Base-by-base conservation (phyloP, 208 protist species). In the Porcisia deanei region DNA sequence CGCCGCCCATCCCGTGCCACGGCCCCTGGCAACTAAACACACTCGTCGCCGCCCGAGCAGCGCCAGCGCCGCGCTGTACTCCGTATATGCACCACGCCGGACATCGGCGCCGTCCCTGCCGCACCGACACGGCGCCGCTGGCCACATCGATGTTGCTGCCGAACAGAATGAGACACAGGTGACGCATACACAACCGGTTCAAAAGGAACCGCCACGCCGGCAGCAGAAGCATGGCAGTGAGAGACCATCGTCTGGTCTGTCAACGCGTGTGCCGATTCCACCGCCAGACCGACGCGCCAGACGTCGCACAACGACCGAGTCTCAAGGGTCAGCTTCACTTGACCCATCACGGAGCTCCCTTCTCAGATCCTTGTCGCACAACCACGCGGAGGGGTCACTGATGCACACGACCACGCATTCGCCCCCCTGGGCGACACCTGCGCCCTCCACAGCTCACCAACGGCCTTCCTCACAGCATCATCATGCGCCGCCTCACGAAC, bases 31-130 rank as follows among this genome's bases (percentile, higher is more conserved):
- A 37, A 5, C 16, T 7, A 37, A 30, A 20, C 37, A 34, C 37
- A 16, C 45, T 55, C 58, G 52, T 39, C 41, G 45, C 57, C 75
- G 66, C n/a, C 66, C 52, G 34, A 79, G 66, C 66, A 73, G 54
- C 45, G 66, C 75, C 9, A 77, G 37, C 57, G 64, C 64, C 18
- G 52, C 25, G 9, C 64, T 77, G 25, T 45, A 54, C 63, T 71
- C 73, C 25, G 22, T 39, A 12, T 77, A 77, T 57, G 63, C 8
- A 10, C 39, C 34, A 14, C 60, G 73, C 37, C 61, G 37, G 25
- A 37, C 73, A 12, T 61, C 73, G 18, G 53, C 64, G 1, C 41
- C 47, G 18, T 22, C n/a, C 8, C 6, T 45, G 30, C 30, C 52
- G 37, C 30, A 72, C 20, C 49, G 18, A 30, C 68, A n/a, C 49